These are phyloP conservation scores for Populus pruinosa DNA, from an alignment of 345 rosid species.

Conservation along the genomic window DNA sequence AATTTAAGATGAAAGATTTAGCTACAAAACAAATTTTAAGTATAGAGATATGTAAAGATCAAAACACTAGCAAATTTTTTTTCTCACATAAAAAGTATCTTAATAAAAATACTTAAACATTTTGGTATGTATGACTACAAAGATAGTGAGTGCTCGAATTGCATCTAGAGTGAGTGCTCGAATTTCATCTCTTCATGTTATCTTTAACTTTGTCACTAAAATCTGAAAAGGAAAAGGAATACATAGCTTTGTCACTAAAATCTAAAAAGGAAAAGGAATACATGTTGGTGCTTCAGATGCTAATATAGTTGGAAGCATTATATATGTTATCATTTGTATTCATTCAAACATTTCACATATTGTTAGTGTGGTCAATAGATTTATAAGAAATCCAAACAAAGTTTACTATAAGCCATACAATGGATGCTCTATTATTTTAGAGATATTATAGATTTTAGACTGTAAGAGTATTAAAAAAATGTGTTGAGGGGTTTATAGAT, in stretches of 20 bases:
- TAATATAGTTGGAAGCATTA: not conserved
- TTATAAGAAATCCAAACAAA: not conserved
- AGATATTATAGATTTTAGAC: not conserved
- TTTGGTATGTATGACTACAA: not conserved
- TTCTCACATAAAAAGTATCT: not conserved
- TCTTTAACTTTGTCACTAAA: not conserved
- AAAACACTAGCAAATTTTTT: not conserved
- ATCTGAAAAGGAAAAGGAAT: not conserved
- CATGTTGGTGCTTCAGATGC: not conserved
- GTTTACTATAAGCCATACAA: not conserved
- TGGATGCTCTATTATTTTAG: too few species aligned
- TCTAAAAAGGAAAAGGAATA: not conserved
- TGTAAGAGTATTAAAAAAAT: not conserved
- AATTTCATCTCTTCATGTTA: not conserved
- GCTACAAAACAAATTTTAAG: not conserved
- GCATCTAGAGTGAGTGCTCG: not conserved
- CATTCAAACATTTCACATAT: not conserved
- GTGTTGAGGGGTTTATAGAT: not conserved
- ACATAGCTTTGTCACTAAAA: not conserved
- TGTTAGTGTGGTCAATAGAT: not conserved
- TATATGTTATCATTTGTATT: not conserved
- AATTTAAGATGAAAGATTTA: not conserved
- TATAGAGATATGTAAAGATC: not conserved
- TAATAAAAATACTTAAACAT: not conserved
- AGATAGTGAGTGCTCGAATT: not conserved